Conservation (phyloP, 495 filamentous ascomycete species). For the Evansstolkia leycettana region DNA sequence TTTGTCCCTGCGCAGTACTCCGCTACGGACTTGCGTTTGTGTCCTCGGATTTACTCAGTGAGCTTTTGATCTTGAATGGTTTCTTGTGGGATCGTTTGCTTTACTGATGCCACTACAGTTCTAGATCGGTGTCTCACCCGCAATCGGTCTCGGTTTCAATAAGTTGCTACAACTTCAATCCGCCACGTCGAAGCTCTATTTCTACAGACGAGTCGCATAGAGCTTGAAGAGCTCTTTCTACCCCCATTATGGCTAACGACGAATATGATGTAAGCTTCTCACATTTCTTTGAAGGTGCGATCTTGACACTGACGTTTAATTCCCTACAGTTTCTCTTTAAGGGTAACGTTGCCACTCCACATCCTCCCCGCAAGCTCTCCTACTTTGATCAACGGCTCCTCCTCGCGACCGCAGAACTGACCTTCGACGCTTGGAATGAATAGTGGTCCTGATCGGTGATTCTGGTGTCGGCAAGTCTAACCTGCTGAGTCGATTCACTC, state of each 20-base stretch:
- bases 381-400: too few relatives aligned
- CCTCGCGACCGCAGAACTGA: slow-evolving; percentile 8
- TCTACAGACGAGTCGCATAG: slow-evolving; percentile 4
- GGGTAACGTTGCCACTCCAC: slow-evolving; percentile 47
- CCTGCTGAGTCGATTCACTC: slow-evolving; percentile 96
- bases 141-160: too few relatives aligned
- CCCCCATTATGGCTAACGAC: slow-evolving; percentile 83
- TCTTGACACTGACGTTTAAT: slow-evolving; percentile 9
- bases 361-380: slow-evolving; percentile 9
- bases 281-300: slow-evolving; percentile 2
- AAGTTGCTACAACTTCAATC: background rate
- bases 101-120: background rate
- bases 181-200: background rate
- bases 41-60: too few relatives aligned
- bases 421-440: slow-evolving; percentile 7
- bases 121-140: too few relatives aligned
- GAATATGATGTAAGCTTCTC: slow-evolving; percentile 88
- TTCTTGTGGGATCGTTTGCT: too few relatives aligned
- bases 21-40: too few relatives aligned
- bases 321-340: slow-evolving; percentile 96
- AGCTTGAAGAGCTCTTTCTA: slow-evolving; percentile 13
- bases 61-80: too few relatives aligned
- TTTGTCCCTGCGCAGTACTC: too few relatives aligned
- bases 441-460: slow-evolving; percentile 98
- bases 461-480: slow-evolving; percentile 99